phyloP scores from a whole-genome alignment of 768 basidiomycete genomes.

The Ramaria sp. region DNA sequence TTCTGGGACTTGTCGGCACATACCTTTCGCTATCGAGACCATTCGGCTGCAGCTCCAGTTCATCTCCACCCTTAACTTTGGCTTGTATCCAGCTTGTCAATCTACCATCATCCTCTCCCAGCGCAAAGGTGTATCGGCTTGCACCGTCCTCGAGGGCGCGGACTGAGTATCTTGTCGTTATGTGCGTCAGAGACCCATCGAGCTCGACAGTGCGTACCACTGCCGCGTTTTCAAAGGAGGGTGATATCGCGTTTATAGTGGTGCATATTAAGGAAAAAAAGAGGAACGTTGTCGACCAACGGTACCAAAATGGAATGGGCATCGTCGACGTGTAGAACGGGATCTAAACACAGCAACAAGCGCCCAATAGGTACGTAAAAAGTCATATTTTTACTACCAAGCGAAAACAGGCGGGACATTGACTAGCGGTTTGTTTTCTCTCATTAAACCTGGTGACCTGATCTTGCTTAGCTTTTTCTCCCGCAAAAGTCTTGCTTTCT shows the following conservation, averaged over 20 bases:
- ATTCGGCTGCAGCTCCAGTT: conserved; percentile 37
- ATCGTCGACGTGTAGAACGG: conserved; percentile 27
- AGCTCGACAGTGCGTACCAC: conserved; percentile 85
- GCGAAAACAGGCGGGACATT: conserved; percentile 66
- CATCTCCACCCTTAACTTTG: conserved; percentile 61
- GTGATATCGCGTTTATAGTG: conserved; percentile 5
- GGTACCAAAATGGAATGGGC: conserved; percentile 31
- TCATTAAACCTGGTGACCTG: conserved; percentile 65
- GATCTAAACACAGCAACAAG: background rate
- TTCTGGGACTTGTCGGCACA: conserved; percentile 18
- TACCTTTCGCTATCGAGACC: conserved; percentile 42
- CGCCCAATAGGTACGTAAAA: too few relatives aligned
- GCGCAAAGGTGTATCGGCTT: conserved; percentile 55
- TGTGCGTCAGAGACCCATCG: conserved; percentile 76
- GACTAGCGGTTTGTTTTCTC: conserved; percentile 72
- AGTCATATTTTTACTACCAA: conserved; percentile 58
- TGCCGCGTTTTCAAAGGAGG: conserved; percentile 77
- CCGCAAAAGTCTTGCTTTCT: conserved; percentile 51
- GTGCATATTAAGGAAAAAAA: conserved; percentile 3
- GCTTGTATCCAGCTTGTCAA: conserved; percentile 72
- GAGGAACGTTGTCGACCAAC: background rate
- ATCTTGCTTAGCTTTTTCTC: conserved; percentile 63
- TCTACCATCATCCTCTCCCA: conserved; percentile 49
- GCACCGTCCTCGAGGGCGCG: conserved; percentile 55
- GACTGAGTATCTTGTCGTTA: conserved; percentile 82